phyloP scores from a whole-genome alignment of 2,329 filamentous ascomycete species.

The Talaromyces sp. region DNA sequence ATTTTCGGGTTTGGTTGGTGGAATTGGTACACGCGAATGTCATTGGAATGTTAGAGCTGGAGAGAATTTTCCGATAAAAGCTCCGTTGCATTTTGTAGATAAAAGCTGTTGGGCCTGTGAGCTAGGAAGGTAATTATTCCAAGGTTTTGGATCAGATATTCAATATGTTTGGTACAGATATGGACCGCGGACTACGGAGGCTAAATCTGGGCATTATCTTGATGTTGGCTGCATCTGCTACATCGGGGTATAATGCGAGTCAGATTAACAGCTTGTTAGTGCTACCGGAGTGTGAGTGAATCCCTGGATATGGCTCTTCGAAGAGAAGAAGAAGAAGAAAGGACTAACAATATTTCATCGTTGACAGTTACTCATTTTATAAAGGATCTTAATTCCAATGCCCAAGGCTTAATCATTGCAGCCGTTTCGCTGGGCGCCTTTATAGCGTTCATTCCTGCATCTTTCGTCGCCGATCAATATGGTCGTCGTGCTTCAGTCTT shows the following conservation, averaged over 20 bases:
- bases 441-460: constrained; percentile 25
- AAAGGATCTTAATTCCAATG: constrained; percentile 16
- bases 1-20: constrained; percentile 1
- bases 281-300: constrained; percentile 24
- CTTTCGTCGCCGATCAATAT: constrained; percentile 44
- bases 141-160: too few species aligned
- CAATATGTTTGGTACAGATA: constrained; percentile 1
- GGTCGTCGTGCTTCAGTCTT: constrained; percentile 50
- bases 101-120: background rate
- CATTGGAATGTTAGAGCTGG: constrained; percentile 3
- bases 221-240: constrained; percentile 29
- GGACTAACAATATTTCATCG: constrained; percentile 2
- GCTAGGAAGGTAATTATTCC: too few species aligned
- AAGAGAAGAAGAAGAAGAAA: too few species aligned
- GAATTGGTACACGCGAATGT: background rate
- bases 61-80: constrained; percentile 13
- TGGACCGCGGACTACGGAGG: constrained; percentile 19
- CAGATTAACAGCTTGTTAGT: constrained; percentile 29
- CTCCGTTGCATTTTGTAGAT: constrained; percentile 4
- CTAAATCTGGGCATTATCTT: constrained; percentile 26
- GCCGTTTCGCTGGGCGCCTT: constrained; percentile 26
- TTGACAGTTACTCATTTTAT: constrained; percentile 19
- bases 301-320: background rate
- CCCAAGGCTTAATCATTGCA: constrained; percentile 25
- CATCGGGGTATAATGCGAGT: constrained; percentile 27